Base-by-base conservation (phyloP, 106 monocot genomes). In the Ottelia alismoides region DNA sequence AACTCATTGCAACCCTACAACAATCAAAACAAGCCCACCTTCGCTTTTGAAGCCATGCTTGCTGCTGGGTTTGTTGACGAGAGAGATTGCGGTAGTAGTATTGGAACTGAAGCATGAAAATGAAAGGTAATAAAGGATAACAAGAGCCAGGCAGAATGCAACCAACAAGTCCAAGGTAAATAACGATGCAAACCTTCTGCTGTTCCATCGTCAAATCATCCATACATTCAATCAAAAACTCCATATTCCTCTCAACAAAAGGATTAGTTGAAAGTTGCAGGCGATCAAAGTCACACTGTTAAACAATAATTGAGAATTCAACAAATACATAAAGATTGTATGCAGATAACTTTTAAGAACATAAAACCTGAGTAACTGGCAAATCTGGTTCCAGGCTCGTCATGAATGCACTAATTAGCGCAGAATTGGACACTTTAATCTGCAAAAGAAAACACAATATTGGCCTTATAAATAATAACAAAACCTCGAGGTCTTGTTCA, bases 211-310 rank as follows among this genome's bases (percentile, higher is more conserved):
- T 74, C 52, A 96, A 81, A 78, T 96, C 94, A 57, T 96, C 94
- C 94, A 96, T 96, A 81, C 94, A 88, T 49, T 88, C 94, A 72
- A 84, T 79, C 74, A 96, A 60, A 61, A 96, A 96, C 62, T 96
- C 94, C 63, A 96, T 55, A 49, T 96, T 96, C 62, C 94, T 85
- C 70, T 88, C 94, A 84, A 96, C 74, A 58, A 81, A 96, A 63
- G 88, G 81, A 55, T 81, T 73, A 65, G 76, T 74, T 29, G 94
- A 85, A 31, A 96, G 52, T 52, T 96, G 78, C 4, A 96, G 68
- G 2, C 94, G 78, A 68, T 96, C 94, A 70, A 70, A 85, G 68
- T 96, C 94, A 76, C 84, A 85, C 94, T 96, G 75, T 60, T 56
- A 60, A 43, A 1, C 32, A 53, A 46, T 18, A 20, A 44, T 24